Evolutionary conservation across 2,329 filamentous ascomycete species (phyloP), one percentile per base, ranked within the genome.

Genomic region (Phyllachora maydis): DNA sequence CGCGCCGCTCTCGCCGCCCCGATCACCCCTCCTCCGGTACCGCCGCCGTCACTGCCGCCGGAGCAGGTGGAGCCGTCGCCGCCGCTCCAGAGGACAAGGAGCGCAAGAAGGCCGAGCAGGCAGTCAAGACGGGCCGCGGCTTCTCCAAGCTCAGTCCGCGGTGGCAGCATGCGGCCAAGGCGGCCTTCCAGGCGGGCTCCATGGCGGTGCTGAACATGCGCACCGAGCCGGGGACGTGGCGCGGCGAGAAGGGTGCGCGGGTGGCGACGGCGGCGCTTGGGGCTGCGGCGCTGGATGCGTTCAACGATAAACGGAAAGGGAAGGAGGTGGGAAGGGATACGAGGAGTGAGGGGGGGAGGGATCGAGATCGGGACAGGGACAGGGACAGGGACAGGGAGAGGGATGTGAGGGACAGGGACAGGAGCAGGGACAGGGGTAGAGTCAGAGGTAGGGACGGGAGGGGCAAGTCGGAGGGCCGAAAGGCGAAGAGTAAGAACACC

Each of bases 261-360:
- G 33, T 40, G 5, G 31, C 35, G 3, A 32, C 30, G 14, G 37
- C 37, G 11, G 36, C 36, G 8, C 26, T 40, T 15, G 36, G 36
- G 1, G 37, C 36, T 8, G 36, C 30, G 6, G 37, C 34, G 3
- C 23, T 34, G 12, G 33, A 32, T 14, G 34, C 32, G 10, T 29
- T 37, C 6, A 25, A 20, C 16, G 22, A 30, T 14, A 18, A 14
- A 8, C 19, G 17, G 3, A 22, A 26, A n/a, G n/a, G n/a, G n/a
- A n/a, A n/a, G n/a, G n/a, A n/a, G n/a, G n/a, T n/a, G n/a, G n/a
- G n/a, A n/a, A n/a, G n/a, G n/a, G n/a, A n/a, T n/a, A n/a, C n/a
- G n/a, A n/a, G n/a, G 23, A 18, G 14, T 6, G 16, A 8, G 6
- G 12, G 14, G 9, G 23, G 18, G 7, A 18, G 16, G 21, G 21